Conservation (phyloP, 805 yeast species). For the Millerozyma acaciae region DNA sequence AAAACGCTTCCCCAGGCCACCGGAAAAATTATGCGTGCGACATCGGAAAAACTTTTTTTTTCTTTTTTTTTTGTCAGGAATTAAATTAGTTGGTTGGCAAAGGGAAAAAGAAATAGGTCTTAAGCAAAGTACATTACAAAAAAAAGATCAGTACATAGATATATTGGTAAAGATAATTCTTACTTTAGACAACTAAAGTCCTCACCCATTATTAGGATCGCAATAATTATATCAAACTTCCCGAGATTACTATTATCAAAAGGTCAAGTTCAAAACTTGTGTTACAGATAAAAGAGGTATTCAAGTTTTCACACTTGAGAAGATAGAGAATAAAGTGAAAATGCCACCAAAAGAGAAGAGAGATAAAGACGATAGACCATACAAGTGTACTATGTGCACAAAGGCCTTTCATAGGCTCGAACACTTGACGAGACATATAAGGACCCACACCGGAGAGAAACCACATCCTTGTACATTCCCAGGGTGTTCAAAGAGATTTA, state of each 20-base stretch:
- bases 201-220: too few relatives aligned
- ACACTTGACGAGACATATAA: conserved; percentile 86
- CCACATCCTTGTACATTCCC: conserved; percentile 84
- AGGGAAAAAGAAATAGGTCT: not conserved
- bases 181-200: too few relatives aligned
- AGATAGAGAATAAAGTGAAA: not conserved
- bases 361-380: conserved; percentile 53
- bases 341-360: conserved; percentile 13
- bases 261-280: not conserved
- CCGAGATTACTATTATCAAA: not conserved
- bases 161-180: too few relatives aligned
- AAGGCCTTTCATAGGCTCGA: conserved; percentile 86
- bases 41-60: conserved; percentile 7
- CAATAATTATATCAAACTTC: not conserved
- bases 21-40: conserved; percentile 6
- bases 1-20: conserved; percentile 5
- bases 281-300: not conserved
- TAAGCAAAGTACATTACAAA: not conserved
- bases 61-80: too few relatives aligned
- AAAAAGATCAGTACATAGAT: not conserved
- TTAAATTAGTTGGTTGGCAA: too few relatives aligned
- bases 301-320: not conserved
- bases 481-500: conserved; percentile 77
- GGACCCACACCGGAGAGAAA: conserved; percentile 92
- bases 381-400: conserved; percentile 77